Conservation (phyloP, 768 basidiomycete genomes). For the Collybiopsis luxurians region DNA sequence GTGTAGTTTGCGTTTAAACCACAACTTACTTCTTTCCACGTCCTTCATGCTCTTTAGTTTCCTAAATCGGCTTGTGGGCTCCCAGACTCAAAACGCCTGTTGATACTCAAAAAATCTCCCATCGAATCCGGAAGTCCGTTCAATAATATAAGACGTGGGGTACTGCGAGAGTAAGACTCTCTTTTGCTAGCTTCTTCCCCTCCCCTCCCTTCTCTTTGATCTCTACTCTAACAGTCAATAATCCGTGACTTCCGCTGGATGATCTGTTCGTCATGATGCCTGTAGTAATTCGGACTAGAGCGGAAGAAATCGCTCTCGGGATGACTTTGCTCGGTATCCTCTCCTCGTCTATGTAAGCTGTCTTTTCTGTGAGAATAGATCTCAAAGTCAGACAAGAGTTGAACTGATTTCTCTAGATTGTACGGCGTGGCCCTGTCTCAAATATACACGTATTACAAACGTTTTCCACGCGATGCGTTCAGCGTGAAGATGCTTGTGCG, state of each 20-base stretch:
- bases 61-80: background rate
- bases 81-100: background rate
- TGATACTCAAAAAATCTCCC: background rate
- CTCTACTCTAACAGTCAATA: too few species aligned
- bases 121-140: background rate
- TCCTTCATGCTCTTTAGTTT: background rate
- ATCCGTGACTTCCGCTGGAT: slow-evolving; percentile 1
- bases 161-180: background rate
- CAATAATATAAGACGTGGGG: background rate
- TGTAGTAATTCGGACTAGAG: slow-evolving; percentile 2
- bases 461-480: slow-evolving; percentile 26
- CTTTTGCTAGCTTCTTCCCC: background rate
- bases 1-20: too few species aligned
- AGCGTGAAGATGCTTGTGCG: slow-evolving; percentile 25
- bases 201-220: background rate
- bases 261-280: background rate
- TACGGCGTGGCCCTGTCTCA: slow-evolving; percentile 31
- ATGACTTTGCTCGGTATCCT: slow-evolving; percentile 32
- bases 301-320: slow-evolving; percentile 23
- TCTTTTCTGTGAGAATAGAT: background rate
- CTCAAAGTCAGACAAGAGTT: background rate
- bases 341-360: slow-evolving; percentile 27
- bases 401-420: slow-evolving; percentile 17
- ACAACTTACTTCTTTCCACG: too few species aligned
- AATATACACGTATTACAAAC: slow-evolving; percentile 29